Conservation (phyloP, 2,329 filamentous ascomycete genomes). For the Ophiostoma australiae region DNA sequence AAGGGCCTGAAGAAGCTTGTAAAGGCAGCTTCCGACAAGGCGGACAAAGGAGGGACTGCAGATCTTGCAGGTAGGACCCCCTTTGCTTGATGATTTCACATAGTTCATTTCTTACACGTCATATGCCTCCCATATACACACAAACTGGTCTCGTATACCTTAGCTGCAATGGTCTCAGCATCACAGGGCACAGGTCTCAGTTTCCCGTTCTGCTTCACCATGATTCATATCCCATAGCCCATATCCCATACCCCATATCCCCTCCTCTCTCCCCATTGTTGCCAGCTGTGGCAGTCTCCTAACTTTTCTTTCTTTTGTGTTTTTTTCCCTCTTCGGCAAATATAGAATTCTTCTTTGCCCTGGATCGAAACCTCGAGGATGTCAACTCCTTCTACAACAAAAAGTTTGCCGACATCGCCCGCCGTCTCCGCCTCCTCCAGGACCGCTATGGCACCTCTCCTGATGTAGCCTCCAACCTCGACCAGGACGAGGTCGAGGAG, state of each 20-base stretch:
- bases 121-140: background rate
- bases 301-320: slow-evolving; percentile 31
- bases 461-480: slow-evolving; percentile 66
- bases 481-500: slow-evolving; percentile 86
- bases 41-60: slow-evolving; percentile 64
- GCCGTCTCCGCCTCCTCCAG: slow-evolving; percentile 78
- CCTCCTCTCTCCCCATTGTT: slow-evolving; percentile 7
- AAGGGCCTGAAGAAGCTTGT: slow-evolving; percentile 93
- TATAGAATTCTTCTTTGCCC: slow-evolving; percentile 89
- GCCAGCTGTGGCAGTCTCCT: slow-evolving; percentile 34
- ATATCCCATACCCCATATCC: background rate
- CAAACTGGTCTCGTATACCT: background rate
- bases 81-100: slow-evolving; percentile 8
- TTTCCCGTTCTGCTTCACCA: background rate
- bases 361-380: slow-evolving; percentile 95
- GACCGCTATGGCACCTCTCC: slow-evolving; percentile 76
- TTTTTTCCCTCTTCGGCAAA: slow-evolving; percentile 21
- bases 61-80: slow-evolving; percentile 79
- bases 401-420: slow-evolving; percentile 78
- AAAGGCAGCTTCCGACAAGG: slow-evolving; percentile 66
- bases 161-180: background rate
- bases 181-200: background rate
- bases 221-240: background rate
- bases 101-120: slow-evolving; percentile 28
- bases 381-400: slow-evolving; percentile 97